Evolutionary conservation across 768 basidiomycete species (phyloP).

Genomic region (Phaeotremella skinneri): DNA sequence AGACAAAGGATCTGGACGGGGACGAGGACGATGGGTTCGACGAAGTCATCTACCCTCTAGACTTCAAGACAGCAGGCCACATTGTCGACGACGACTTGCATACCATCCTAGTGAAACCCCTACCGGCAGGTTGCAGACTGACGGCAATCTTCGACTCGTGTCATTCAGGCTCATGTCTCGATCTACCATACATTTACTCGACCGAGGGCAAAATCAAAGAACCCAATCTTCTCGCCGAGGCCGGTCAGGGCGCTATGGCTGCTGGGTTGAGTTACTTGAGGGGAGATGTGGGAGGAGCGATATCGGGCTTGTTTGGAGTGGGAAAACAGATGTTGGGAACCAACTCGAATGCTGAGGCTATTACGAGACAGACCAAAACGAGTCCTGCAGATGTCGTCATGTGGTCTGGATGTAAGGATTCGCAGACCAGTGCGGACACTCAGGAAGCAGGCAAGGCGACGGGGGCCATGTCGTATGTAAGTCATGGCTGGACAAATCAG

Average conservation of each 20-base stretch:
- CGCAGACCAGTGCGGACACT: slow-evolving; percentile 55
- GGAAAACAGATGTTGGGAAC: slow-evolving; percentile 71
- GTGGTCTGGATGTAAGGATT: slow-evolving; percentile 56
- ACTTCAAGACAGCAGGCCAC: slow-evolving; percentile 67
- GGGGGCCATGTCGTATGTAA: slow-evolving; percentile 56
- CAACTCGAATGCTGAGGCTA: slow-evolving; percentile 62
- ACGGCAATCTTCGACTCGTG: slow-evolving; percentile 59
- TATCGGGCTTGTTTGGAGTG: slow-evolving; percentile 70
- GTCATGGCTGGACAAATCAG: slow-evolving; percentile 3
- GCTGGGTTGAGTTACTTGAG: slow-evolving; percentile 69
- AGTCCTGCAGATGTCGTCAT: slow-evolving; percentile 73
- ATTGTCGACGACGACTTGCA: slow-evolving; percentile 87
- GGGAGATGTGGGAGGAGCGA: slow-evolving; percentile 75
- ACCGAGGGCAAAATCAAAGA: slow-evolving; percentile 95
- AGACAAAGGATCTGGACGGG: slow-evolving; percentile 65
- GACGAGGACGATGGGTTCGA: slow-evolving; percentile 51
- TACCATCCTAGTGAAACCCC: slow-evolving; percentile 67
- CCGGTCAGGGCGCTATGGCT: slow-evolving; percentile 78
- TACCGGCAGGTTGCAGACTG: slow-evolving; percentile 83
- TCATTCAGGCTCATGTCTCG: slow-evolving; percentile 59
- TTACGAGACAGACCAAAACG: slow-evolving; percentile 62
- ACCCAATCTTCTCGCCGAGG: slow-evolving; percentile 81
- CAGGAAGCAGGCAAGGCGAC: slow-evolving; percentile 55
- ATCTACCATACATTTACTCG: slow-evolving; percentile 63
- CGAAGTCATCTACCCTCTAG: slow-evolving; percentile 72